phyloP scores from a whole-genome alignment of 306 rosid genomes.

The Prunus campanulata region DNA sequence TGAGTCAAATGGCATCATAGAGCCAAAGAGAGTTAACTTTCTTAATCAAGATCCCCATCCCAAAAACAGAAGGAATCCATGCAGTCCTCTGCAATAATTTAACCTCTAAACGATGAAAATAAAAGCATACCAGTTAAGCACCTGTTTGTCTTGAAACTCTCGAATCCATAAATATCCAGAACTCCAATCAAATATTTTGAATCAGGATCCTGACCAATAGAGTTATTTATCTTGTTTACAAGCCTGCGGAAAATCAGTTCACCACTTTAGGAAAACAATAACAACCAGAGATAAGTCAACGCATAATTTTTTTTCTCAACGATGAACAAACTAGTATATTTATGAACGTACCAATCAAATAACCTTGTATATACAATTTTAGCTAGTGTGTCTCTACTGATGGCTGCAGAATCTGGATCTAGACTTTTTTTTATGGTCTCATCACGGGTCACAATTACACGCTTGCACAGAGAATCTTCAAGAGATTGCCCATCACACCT shows the following conservation, averaged over 20 bases:
- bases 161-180: constrained; percentile 97
- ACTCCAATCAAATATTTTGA: constrained; percentile 86
- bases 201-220: constrained; percentile 90
- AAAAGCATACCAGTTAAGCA: constrained; percentile 67
- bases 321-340: background rate
- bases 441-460: constrained; percentile 90
- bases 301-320: background rate
- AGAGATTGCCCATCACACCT: constrained; percentile 89
- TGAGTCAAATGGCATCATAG: constrained; percentile 13
- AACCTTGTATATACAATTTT: constrained; percentile 83
- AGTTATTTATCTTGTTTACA: constrained; percentile 78
- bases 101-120: constrained; percentile 43
- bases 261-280: constrained; percentile 13
- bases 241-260: constrained; percentile 55
- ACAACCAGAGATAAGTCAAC: background rate
- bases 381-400: constrained; percentile 88
- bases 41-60: constrained; percentile 14
- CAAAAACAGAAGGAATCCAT: constrained; percentile 17
- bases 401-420: constrained; percentile 68
- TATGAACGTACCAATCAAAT: constrained; percentile 74
- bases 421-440: constrained; percentile 81
- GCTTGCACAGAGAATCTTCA: constrained; percentile 89
- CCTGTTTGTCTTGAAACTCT: constrained; percentile 99
- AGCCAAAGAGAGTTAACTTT: constrained; percentile 3
- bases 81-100: constrained; percentile 24